Evolutionary conservation across 352 stramenopile species (phyloP).

Genomic region (Phytophthora constricta): DNA sequence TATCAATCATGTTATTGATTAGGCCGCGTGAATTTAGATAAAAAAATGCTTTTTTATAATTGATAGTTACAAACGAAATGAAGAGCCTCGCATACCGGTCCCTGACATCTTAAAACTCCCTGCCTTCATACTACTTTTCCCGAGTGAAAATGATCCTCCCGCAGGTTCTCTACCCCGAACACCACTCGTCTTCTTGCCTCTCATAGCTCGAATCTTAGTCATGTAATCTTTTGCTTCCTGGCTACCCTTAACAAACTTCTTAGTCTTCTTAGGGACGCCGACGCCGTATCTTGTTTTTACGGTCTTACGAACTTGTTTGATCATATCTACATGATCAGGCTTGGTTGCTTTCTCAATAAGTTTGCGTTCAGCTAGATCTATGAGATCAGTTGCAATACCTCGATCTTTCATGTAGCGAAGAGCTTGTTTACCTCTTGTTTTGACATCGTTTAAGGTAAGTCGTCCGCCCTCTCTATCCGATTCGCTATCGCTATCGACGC

Average conservation of each 20-base stretch:
- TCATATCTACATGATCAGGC: background rate
- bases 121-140: background rate
- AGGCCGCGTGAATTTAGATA: too few relatives aligned
- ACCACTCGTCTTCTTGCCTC: too few relatives aligned
- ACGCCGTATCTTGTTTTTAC: background rate
- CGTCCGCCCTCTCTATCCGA: background rate
- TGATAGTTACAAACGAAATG: too few relatives aligned
- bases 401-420: background rate
- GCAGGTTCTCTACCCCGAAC: too few relatives aligned
- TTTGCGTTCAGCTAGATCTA: background rate
- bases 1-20: background rate
- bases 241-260: background rate
- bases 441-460: background rate
- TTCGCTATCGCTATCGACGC: too few relatives aligned
- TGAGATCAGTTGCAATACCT: background rate
- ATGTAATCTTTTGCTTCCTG: background rate
- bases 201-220: background rate
- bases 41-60: too few relatives aligned
- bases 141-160: too few relatives aligned
- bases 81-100: too few relatives aligned
- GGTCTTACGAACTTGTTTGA: background rate
- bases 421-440: background rate
- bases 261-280: background rate
- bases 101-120: too few relatives aligned
- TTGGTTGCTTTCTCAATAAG: background rate